phyloP scores from a whole-genome alignment of 257 asterid species.

The Apocynum venetum region DNA sequence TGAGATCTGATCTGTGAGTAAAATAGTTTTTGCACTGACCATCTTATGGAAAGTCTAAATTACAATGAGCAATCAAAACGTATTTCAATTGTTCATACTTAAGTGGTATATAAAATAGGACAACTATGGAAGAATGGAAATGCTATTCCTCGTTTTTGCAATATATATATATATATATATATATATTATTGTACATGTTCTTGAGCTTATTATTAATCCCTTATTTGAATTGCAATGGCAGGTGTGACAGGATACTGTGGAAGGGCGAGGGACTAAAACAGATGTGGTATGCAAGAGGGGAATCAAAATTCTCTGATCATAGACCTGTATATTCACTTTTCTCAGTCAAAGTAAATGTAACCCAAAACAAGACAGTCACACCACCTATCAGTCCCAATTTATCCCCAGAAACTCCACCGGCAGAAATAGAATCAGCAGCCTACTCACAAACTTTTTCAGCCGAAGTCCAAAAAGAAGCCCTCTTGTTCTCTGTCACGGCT shows the following conservation, averaged over 20 bases:
- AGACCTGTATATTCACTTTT: slow-evolving; percentile 81
- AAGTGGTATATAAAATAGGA: no score
- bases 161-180: no score
- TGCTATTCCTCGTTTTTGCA: no score
- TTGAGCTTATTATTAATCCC: no score
- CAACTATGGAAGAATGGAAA: no score
- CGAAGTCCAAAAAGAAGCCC: slow-evolving; percentile 16
- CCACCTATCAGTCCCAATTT: neutral
- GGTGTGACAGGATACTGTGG: slow-evolving; percentile 95
- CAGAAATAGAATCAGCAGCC: neutral
- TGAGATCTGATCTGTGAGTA: neutral
- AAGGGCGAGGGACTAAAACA: slow-evolving; percentile 84
- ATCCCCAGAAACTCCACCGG: slow-evolving; percentile 5
- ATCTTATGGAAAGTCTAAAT: no score
- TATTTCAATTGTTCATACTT: no score
- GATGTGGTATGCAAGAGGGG: slow-evolving; percentile 62
- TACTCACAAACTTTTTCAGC: slow-evolving; percentile 1
- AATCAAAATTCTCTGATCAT: slow-evolving; percentile 85
- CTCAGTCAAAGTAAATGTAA: slow-evolving; percentile 32
- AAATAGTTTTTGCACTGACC: no score
- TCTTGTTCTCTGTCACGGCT: slow-evolving; percentile 25
- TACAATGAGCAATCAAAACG: no score
- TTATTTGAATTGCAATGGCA: slow-evolving; percentile 17
- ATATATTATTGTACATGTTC: no score
- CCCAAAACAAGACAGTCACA: neutral